Percentiles rank a stretch among this genome's conserved stretches.
Conservation (phyloP, 768 basidiomycete genomes). For the Mrakia gelida region DNA sequence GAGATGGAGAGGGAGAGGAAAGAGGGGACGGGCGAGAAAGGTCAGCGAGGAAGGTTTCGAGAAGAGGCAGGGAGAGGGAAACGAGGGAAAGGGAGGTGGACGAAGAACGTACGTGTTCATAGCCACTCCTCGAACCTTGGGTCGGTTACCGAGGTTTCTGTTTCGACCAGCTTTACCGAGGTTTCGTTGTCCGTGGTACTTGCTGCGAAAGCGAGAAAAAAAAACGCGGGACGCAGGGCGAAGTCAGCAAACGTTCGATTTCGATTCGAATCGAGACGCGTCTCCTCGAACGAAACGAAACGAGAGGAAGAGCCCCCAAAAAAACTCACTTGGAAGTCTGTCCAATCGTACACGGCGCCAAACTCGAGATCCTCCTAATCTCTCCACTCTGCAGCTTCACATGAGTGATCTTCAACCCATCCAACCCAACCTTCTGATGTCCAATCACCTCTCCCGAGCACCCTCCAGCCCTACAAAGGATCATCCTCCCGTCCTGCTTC, state of each 20-base stretch:
- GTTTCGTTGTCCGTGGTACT: constrained; percentile 74
- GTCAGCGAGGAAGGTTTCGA: neutral
- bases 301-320: neutral
- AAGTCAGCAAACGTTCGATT: constrained; percentile 1
- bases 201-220: constrained; percentile 38
- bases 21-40: constrained; percentile 11
- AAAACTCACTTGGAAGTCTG: constrained; percentile 69
- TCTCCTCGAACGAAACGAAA: neutral
- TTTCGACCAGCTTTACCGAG: constrained; percentile 88
- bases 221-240: neutral
- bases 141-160: constrained; percentile 79
- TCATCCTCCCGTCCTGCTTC: constrained; percentile 65
- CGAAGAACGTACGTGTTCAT: constrained; percentile 77
- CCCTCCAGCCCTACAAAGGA: constrained; percentile 86
- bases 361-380: constrained; percentile 71
- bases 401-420: constrained; percentile 65
- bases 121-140: constrained; percentile 86
- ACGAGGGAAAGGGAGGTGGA: constrained; percentile 18
- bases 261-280: neutral
- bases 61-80: neutral
- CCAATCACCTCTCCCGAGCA: constrained; percentile 74
- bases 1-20: neutral
- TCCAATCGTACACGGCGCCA: constrained; percentile 82
- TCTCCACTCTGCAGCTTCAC: constrained; percentile 89
- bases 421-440: constrained; percentile 53